phyloP scores from a whole-genome alignment of 2,329 filamentous ascomycete genomes.

The Colletotrichum limetticola region DNA sequence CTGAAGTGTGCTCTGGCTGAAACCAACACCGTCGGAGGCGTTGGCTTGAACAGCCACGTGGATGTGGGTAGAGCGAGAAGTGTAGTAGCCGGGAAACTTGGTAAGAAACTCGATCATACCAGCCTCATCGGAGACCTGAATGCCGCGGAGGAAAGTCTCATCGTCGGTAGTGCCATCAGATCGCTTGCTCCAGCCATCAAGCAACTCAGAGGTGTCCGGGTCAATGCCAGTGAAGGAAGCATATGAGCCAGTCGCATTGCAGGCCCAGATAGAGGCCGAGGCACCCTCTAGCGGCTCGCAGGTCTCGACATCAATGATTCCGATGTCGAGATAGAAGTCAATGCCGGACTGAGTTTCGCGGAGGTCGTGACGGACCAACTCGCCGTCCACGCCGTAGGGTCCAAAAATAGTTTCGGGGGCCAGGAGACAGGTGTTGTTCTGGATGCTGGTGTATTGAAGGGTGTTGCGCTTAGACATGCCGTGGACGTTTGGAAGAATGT shows the following conservation, averaged over 20 bases:
- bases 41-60: constrained; percentile 54
- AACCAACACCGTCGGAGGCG: constrained; percentile 43
- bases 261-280: constrained; percentile 23
- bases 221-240: constrained; percentile 7
- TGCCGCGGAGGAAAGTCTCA: constrained; percentile 47
- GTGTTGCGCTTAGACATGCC: constrained; percentile 17
- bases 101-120: constrained; percentile 56
- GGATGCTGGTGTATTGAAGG: constrained; percentile 3
- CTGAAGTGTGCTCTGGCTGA: constrained; percentile 40
- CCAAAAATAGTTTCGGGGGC: constrained; percentile 57
- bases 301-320: constrained; percentile 24
- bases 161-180: constrained; percentile 37
- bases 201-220: background rate
- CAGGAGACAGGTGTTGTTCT: constrained; percentile 54
- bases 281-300: constrained; percentile 22
- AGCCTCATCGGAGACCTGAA: constrained; percentile 52
- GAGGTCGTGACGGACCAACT: constrained; percentile 16
- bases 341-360: constrained; percentile 12
- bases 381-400: constrained; percentile 51
- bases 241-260: constrained; percentile 18
- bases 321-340: constrained; percentile 17
- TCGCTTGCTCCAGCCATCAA: background rate
- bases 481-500: background rate
- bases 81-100: constrained; percentile 57
- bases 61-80: constrained; percentile 57